These are phyloP conservation scores for Tuber magnatum DNA, from an alignment of 495 filamentous ascomycete genomes.

Conservation along the genomic window DNA sequence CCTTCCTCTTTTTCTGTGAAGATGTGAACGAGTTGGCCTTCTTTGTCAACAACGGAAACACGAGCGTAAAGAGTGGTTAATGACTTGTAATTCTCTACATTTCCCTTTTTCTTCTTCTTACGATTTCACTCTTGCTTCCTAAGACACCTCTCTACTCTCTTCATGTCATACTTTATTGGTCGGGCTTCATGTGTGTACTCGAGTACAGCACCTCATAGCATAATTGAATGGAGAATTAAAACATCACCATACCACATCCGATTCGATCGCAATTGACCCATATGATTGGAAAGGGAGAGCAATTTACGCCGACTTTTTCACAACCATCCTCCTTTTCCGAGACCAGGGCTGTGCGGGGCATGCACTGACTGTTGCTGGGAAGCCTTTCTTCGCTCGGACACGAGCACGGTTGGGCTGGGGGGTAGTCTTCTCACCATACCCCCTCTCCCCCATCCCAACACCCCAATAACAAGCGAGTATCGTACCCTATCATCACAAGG, in stretches of 20 bases:
- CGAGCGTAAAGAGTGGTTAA: not conserved
- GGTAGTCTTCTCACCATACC: too few species aligned
- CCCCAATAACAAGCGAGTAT: too few species aligned
- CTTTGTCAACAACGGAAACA: not conserved
- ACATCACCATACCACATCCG: not conserved
- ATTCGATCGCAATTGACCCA: not conserved
- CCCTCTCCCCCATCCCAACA: too few species aligned
- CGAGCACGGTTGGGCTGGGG: too few species aligned
- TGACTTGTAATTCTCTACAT: constrained; percentile 1
- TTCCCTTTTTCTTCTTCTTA: not conserved
- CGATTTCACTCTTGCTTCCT: not conserved
- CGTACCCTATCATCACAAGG: too few species aligned
- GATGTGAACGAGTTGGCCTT: not conserved
- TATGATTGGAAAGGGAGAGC: not conserved
- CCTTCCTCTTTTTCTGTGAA: not conserved
- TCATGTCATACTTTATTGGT: not conserved
- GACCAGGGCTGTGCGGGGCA: too few species aligned
- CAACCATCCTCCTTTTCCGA: too few species aligned
- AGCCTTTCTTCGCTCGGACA: too few species aligned
- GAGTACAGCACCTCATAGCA: not conserved
- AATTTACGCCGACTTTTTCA: not conserved
- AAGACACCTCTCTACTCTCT: not conserved
- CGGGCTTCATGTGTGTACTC: not conserved
- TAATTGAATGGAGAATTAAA: not conserved
- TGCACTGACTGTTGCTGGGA: too few species aligned